Percentiles rank a stretch among this genome's conserved stretches.
phyloP scores from a whole-genome alignment of 345 rosid genomes.

The Linum trigynum region DNA sequence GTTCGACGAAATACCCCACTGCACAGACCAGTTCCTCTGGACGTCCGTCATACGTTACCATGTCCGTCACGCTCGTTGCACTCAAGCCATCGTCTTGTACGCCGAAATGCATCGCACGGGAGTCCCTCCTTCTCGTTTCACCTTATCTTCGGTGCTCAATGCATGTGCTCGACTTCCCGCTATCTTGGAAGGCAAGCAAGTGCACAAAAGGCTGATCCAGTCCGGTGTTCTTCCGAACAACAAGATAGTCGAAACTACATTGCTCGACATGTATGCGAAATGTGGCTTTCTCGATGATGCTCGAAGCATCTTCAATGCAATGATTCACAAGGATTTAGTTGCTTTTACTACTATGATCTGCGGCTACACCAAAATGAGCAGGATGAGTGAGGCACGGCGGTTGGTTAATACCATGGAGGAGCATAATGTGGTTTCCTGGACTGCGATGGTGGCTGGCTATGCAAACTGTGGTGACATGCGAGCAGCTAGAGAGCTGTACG shows the following conservation, averaged over 20 bases:
- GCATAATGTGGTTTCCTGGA: conserved; percentile 4
- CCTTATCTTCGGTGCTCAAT: conserved; percentile 1
- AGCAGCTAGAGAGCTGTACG: neutral
- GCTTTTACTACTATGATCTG: neutral
- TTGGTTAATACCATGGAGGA: neutral
- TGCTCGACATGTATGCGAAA: conserved; percentile 1
- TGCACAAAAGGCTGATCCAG: neutral
- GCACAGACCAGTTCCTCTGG: conserved; percentile 5
- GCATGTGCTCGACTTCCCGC: neutral
- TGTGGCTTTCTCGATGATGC: neutral
- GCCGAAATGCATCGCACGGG: neutral
- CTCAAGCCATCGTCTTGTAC: neutral
- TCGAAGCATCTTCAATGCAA: neutral
- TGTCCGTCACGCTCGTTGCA: neutral
- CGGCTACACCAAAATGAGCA: neutral
- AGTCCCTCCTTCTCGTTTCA: neutral
- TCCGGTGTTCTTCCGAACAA: neutral
- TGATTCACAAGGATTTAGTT: neutral
- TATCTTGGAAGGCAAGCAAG: neutral
- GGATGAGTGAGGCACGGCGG: neutral
- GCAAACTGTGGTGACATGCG: neutral
- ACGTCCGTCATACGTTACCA: conserved; percentile 1
- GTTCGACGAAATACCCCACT: conserved; percentile 2
- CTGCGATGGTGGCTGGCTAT: conserved; percentile 4
- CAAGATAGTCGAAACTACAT: neutral